Conservation (phyloP, 2,329 filamentous ascomycete genomes). For the Pseudopithomyces chartarum region DNA sequence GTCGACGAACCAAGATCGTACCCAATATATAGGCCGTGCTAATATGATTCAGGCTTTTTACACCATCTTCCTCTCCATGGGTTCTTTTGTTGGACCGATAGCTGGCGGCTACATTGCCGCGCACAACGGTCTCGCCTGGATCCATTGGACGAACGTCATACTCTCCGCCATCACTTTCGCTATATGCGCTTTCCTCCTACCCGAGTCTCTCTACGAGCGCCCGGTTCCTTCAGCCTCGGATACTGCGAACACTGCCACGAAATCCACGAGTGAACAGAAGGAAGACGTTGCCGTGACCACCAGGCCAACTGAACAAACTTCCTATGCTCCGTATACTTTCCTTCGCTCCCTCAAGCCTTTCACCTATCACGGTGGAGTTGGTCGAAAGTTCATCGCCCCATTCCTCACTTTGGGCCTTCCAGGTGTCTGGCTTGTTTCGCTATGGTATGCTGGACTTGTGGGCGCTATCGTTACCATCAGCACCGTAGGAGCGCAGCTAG, state of each 20-base stretch:
- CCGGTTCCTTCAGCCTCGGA: constrained; percentile 4
- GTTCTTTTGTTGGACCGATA: constrained; percentile 46
- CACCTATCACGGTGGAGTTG: constrained; percentile 41
- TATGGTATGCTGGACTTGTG: constrained; percentile 50
- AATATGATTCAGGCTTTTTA: constrained; percentile 42
- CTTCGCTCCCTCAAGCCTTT: constrained; percentile 42
- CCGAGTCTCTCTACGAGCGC: constrained; percentile 49
- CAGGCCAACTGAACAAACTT: constrained; percentile 9
- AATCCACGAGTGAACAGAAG: constrained; percentile 22
- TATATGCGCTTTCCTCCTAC: constrained; percentile 43
- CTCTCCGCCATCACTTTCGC: constrained; percentile 39
- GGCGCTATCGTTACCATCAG: constrained; percentile 47
- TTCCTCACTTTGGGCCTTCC: constrained; percentile 46
- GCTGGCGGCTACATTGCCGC: constrained; percentile 49
- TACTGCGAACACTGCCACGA: constrained; percentile 15
- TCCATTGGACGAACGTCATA: constrained; percentile 50
- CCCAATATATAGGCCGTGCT: background rate
- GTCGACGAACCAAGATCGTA: background rate
- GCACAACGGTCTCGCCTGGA: constrained; percentile 40
- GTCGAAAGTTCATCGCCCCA: constrained; percentile 43
- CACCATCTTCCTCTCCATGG: constrained; percentile 46
- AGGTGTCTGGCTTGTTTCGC: constrained; percentile 49
- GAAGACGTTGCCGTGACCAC: constrained; percentile 17
- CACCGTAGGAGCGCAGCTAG: constrained; percentile 44
- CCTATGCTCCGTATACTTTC: constrained; percentile 39